A percentile compares a stretch with the other conserved stretches of the same genome.
Conservation (phyloP, 192 early-diverging fungal species). For the Gonapodya sp. region DNA sequence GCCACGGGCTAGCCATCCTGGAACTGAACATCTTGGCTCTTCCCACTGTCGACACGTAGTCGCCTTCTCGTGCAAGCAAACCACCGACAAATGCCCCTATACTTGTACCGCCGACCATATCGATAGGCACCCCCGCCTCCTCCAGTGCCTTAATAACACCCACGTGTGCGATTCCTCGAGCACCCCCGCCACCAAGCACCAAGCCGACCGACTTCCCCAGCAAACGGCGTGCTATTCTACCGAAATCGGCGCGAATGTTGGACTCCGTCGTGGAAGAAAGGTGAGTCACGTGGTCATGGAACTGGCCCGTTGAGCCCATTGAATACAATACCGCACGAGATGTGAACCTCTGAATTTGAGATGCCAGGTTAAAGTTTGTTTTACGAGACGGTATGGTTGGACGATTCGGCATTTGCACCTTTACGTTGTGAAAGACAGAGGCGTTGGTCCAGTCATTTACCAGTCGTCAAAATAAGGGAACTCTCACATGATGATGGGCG, state of each 20-base stretch:
- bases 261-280: neutral
- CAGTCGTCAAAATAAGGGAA: neutral
- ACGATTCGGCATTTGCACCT: constrained; percentile 34
- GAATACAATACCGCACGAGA: neutral
- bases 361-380: constrained; percentile 37
- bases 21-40: constrained; percentile 74
- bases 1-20: constrained; percentile 73
- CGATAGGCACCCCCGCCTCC: constrained; percentile 94
- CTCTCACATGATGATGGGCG: constrained; percentile 83
- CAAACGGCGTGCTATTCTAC: constrained; percentile 80
- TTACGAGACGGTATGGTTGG: neutral
- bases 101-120: constrained; percentile 95
- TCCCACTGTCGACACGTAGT: constrained; percentile 80
- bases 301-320: neutral
- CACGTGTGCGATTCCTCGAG: constrained; percentile 86
- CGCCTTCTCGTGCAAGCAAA: constrained; percentile 79
- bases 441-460: constrained; percentile 5
- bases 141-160: constrained; percentile 89
- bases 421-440: neutral
- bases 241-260: constrained; percentile 30
- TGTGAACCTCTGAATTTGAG: neutral
- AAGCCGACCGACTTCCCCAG: constrained; percentile 85
- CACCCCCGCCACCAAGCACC: constrained; percentile 93
- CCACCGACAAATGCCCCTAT: constrained; percentile 95
- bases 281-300: neutral